Base-by-base conservation (phyloP, 257 asterid genomes). In the Solanum virginianum region DNA sequence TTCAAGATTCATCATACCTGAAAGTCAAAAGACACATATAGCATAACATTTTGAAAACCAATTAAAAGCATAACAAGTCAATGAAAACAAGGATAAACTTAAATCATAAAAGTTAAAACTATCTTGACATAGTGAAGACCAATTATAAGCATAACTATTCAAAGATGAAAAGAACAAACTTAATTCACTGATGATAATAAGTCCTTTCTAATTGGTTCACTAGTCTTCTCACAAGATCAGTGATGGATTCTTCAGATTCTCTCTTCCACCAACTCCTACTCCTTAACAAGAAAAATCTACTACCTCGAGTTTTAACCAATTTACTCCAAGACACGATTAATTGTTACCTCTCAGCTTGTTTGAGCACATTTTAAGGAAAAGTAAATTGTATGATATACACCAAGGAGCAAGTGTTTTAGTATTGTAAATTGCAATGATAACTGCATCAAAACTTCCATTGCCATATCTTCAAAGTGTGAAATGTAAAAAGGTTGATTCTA, bases 1-100 rank as follows among this genome's bases (percentile, higher is more conserved):
- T 86, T 97, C 98, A 5, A 97, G 98, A 90, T 91, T 95, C 22
- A 91, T 80, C 49, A 97, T 90, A 55, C 93, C 99, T 97, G 93
- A 84, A 57, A 86, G 65, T 63, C 47, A 59, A 91, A 85, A 51
- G 26, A 45, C 22, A 29, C 83, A 79, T 53, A 22, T 10, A 8
- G 4, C 22, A 29, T 36, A 45, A 68, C n/a, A 22, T 16, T 22
- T 20, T 68, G 22, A 36, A 16, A 15, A 36, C 13, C 75, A 68
- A 66, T 29, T 66, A 26, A 32, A 29, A 68, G 49, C 22, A 68
- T 15, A 32, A 15, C 8, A 68, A 68, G 3, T 68, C 49, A 0
- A 68, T 2, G 49, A 68, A 68, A 7, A 26, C 20, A 7, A 24
- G 70, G 32, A 62, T 13, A 63, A 3, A 65, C n/a, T 26, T 15